phyloP scores from a whole-genome alignment of 2,329 filamentous ascomycete species.

The Cryphonectria radicalis region DNA sequence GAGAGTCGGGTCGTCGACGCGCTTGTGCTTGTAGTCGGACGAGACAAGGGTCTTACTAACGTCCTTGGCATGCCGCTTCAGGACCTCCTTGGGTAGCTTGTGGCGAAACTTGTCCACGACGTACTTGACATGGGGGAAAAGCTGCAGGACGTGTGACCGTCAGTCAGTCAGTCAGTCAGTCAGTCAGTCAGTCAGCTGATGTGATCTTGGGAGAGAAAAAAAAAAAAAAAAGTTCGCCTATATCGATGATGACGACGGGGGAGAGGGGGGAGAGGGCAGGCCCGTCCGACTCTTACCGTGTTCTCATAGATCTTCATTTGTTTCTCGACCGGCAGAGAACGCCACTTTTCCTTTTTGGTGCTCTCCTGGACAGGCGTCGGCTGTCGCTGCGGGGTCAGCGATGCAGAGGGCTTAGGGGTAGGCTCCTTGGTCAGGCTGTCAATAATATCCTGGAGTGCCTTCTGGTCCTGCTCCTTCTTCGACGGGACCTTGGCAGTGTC shows the following conservation, averaged over 20 bases:
- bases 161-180: too few relatives aligned
- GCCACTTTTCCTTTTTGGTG: constrained; percentile 71
- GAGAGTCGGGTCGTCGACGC: constrained; percentile 78
- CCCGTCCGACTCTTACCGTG: constrained; percentile 64
- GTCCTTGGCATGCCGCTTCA: constrained; percentile 67
- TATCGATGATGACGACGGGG: background rate
- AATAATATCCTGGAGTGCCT: constrained; percentile 82
- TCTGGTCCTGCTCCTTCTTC: constrained; percentile 65
- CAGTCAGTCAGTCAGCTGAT: background rate
- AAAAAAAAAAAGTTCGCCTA: background rate
- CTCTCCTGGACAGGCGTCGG: constrained; percentile 58
- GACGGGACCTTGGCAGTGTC: constrained; percentile 70
- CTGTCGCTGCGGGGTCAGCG: constrained; percentile 67
- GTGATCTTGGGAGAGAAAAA: background rate
- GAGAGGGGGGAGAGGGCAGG: background rate
- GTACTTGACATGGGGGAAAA: constrained; percentile 83
- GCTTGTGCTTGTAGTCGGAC: constrained; percentile 87
- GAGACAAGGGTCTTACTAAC: constrained; percentile 87
- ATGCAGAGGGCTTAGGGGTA: constrained; percentile 56
- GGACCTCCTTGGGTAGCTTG: constrained; percentile 80
- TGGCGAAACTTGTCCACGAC: constrained; percentile 86
- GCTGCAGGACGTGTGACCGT: constrained; percentile 48
- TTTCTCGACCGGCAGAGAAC: constrained; percentile 73
- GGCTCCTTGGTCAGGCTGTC: constrained; percentile 78
- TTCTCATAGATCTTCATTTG: constrained; percentile 96